These are phyloP conservation scores for Wickerhamomyces subpelliculosus DNA, from an alignment of 805 yeast genomes.

Conservation along the genomic window DNA sequence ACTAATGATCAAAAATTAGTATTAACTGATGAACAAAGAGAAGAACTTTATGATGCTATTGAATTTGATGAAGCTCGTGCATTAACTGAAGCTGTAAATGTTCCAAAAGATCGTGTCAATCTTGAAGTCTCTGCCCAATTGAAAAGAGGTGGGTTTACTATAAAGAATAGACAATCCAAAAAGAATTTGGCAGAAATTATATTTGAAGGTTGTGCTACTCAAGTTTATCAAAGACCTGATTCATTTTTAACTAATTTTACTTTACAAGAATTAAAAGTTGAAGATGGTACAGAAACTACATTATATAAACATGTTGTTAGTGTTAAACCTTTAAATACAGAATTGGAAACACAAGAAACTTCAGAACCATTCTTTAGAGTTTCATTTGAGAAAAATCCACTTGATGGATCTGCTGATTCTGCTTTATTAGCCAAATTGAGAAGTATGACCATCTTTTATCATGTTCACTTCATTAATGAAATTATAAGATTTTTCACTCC, in stretches of 20 bases:
- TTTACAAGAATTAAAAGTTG: conserved; percentile 74
- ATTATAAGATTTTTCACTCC: conserved; percentile 76
- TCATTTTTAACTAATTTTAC: conserved; percentile 69
- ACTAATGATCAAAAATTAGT: conserved; percentile 34
- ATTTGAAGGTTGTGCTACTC: conserved; percentile 76
- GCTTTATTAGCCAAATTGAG: conserved; percentile 63
- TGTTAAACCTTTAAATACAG: conserved; percentile 55
- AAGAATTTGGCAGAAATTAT: conserved; percentile 64
- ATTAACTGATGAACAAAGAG: conserved; percentile 79
- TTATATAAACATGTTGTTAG: conserved; percentile 85
- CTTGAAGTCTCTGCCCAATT: conserved; percentile 62
- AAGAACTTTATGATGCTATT: conserved; percentile 88
- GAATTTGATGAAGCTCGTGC: conserved; percentile 72
- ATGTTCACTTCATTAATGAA: conserved; percentile 75
- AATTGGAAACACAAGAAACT: conserved; percentile 23
- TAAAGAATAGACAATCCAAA: conserved; percentile 29
- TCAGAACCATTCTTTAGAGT: conserved; percentile 72
- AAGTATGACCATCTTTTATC: conserved; percentile 87
- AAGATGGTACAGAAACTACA: conserved; percentile 76
- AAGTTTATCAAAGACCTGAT: conserved; percentile 69
- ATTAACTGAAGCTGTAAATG: conserved; percentile 44
- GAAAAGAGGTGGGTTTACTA: conserved; percentile 69
- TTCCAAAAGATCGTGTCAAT: conserved; percentile 70
- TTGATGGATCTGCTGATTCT: conserved; percentile 80
- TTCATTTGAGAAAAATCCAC: conserved; percentile 79